These are phyloP conservation scores for Stylosanthes scabra DNA, from an alignment of 331 rosid genomes.

Conservation along the genomic window DNA sequence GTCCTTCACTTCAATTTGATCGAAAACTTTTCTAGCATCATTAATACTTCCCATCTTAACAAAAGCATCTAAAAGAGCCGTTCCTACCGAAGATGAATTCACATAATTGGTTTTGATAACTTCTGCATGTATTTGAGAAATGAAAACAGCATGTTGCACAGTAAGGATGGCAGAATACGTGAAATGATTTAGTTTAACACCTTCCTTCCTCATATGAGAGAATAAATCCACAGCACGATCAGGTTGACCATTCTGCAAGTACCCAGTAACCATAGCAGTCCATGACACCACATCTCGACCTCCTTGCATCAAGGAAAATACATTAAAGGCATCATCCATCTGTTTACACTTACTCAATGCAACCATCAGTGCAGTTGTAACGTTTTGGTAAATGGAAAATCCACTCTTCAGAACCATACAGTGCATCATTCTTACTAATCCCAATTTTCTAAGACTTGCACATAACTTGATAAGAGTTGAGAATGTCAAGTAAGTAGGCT, in stretches of 20 bases:
- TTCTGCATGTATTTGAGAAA: conserved; percentile 69
- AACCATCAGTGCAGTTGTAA: conserved; percentile 68
- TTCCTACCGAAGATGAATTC: conserved; percentile 73
- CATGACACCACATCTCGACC: conserved; percentile 68
- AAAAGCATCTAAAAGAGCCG: conserved; percentile 73
- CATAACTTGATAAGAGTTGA: conserved; percentile 61
- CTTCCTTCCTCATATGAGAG: conserved; percentile 63
- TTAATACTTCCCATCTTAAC: conserved; percentile 57
- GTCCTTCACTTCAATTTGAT: conserved; percentile 64
- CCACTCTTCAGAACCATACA: conserved; percentile 63
- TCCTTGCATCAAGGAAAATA: conserved; percentile 56
- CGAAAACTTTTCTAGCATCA: conserved; percentile 67
- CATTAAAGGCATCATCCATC: conserved; percentile 60
- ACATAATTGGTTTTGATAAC: conserved; percentile 70
- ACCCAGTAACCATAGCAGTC: conserved; percentile 80
- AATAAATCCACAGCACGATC: conserved; percentile 62
- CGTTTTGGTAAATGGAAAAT: conserved; percentile 45
- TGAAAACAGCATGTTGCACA: conserved; percentile 49
- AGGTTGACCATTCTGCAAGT: conserved; percentile 62
- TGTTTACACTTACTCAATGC: conserved; percentile 65
- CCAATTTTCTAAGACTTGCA: conserved; percentile 56
- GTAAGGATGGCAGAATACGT: conserved; percentile 83
- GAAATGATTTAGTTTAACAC: conserved; percentile 72
- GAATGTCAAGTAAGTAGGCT: conserved; percentile 58
- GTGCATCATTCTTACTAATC: conserved; percentile 58